phyloP scores from a whole-genome alignment of 345 rosid genomes.

The Theobroma cacao region DNA sequence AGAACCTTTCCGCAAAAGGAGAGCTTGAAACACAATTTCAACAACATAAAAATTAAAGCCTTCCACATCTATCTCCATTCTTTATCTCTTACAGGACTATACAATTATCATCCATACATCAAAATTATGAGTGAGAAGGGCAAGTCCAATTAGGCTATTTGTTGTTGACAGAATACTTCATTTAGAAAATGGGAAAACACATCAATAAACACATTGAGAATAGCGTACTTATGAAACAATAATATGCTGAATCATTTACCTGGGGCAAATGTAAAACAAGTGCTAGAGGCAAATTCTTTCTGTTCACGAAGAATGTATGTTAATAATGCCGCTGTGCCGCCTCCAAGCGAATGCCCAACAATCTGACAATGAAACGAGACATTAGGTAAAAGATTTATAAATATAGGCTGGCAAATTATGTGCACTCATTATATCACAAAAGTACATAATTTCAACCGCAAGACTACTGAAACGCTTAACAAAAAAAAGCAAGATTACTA shows the following conservation, averaged over 20 bases:
- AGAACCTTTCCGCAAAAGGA: not conserved
- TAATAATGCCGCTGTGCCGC: conserved; percentile 93
- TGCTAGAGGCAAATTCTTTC: conserved; percentile 74
- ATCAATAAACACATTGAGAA: not conserved
- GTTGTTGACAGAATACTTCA: not conserved
- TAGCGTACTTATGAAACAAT: not conserved
- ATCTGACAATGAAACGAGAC: conserved; percentile 47
- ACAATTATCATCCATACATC: not conserved
- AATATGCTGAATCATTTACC: conserved; percentile 34
- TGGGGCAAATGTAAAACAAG: conserved; percentile 91
- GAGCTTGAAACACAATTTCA: not conserved
- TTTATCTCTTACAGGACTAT: not conserved
- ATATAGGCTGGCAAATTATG: not conserved
- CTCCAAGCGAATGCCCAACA: conserved; percentile 98
- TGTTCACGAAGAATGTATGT: conserved; percentile 90
- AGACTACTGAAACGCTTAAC: not conserved
- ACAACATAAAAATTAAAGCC: not conserved
- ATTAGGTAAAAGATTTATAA: not conserved
- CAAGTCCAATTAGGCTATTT: not conserved
- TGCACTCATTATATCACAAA: not conserved
- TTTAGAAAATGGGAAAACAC: not conserved
- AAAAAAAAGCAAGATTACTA: not conserved
- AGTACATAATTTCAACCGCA: not conserved
- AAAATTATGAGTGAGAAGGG: not conserved
- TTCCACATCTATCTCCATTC: not conserved